Base-by-base conservation (phyloP, 1,284 basidiomycete species). In the Cryptococcus deneoformans region DNA sequence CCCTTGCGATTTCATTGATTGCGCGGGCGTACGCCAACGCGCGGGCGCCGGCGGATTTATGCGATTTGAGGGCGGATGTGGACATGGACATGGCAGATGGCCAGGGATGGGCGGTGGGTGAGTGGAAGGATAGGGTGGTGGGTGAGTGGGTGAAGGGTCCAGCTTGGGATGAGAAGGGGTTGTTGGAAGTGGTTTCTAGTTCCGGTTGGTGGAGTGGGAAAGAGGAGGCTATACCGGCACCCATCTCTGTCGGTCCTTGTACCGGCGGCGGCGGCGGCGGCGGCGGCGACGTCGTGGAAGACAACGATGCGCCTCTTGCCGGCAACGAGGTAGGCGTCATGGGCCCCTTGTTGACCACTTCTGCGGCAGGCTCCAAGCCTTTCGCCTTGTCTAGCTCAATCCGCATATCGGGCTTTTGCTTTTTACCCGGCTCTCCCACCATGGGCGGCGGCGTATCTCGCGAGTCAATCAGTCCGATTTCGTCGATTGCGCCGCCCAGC, bases 1-100 rank as follows among this genome's bases (percentile, higher is more conserved):
- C 85, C 59, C 81, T 79, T 49, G 85, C 83, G 20, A 95, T 77
- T 67, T 92, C 90, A 68, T 91, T 90, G 64, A 94, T 89, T 76
- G 91, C 92, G 60, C 80, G 78, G 7, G 89, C 88, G 70, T 95
- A 96, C 47, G 85, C 84, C 36, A 80, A 73, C 50, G 88, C 50
- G 88, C 92, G 82, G 69, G 95, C 92, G 3, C 85, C 71, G 0
- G 88, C 68, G 37, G 81, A 86, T 67, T 82, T 84, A 74, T 83
- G 81, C 9, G 68, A 64, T 55, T 83, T 77, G 10, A 95, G 82
- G 68, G 93, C 88, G 20, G 20, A 20, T 20, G 20, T 20, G 20
- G 82, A 80, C 65, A 83, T 89, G 60, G 83, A 81, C 85, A 93
- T 86, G 5, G 90, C 88, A 24, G 85, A 77, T 0, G 91, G 90